Base-by-base conservation (phyloP, 2,329 filamentous ascomycete species). In the Ascomycota sp. region DNA sequence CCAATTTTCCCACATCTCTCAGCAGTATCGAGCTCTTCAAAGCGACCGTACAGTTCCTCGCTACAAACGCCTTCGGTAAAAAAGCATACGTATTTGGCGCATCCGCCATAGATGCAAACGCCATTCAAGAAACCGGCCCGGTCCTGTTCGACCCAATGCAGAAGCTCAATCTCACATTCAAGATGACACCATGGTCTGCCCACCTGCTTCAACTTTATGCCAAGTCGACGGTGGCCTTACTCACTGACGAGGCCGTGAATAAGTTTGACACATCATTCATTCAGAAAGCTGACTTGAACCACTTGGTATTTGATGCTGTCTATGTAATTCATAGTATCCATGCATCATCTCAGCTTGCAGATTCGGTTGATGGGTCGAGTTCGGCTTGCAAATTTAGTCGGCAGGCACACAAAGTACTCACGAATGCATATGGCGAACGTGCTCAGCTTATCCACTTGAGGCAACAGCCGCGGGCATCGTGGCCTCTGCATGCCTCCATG, bases 21-120 rank as follows among this genome's bases (percentile, higher is more conserved):
- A 93, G 78, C 55, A 78, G 77, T 51, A 89, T 86, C 17, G 86
- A 95, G 51, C 63, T 95, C 27, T 94, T 98, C 64, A 95, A 94
- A 52, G 85, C 82, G 3, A 73, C 75, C 1, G 57, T 98, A n/a
- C 86, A 94, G 46, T 89, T 86, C 40, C 57, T 98, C 12, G 72
- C 77, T 2, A 65, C 69, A 2, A 75, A 69, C 23, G 75, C 93
- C 43, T 57, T 94, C 32, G 59, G 57, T 33, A 75, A 69, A 41
- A 77, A 69, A 38, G 71, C 78, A 0, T 63, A 75, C 22, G 39
- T 63, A 1, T 57, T 72, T 32, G 56, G 44, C 41, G 51, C 45
- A 42, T 32, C 43, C 2, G 44, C 45, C 23, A 33, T 38, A 2
- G 42, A 40, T 23, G 24, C 35, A 3, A 62, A 57, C 34, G 38